Conservation (phyloP, 495 filamentous ascomycete genomes). For the Penicillium psychrofluorescens region DNA sequence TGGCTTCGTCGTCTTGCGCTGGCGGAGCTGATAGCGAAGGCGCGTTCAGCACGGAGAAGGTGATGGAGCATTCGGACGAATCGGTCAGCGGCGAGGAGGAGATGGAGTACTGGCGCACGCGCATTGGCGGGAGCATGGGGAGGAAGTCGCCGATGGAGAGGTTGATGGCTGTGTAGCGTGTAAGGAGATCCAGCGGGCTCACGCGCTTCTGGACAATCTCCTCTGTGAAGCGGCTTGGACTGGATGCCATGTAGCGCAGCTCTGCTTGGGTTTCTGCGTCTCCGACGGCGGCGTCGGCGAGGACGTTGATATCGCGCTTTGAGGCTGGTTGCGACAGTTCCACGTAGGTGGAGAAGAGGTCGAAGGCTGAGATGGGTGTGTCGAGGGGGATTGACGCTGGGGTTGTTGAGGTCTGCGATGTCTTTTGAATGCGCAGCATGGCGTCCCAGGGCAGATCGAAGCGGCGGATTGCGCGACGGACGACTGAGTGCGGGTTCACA, state of each 20-base stretch:
- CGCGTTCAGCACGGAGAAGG: slow-evolving; percentile 56
- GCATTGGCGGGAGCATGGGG: slow-evolving; percentile 64
- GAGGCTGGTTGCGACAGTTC: slow-evolving; percentile 67
- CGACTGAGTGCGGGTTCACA: slow-evolving; percentile 52
- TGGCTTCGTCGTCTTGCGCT: slow-evolving; percentile 23
- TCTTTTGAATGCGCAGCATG: slow-evolving; percentile 35
- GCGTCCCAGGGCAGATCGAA: slow-evolving; percentile 59
- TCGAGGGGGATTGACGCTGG: slow-evolving; percentile 51
- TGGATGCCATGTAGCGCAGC: slow-evolving; percentile 22
- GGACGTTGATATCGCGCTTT: slow-evolving; percentile 35
- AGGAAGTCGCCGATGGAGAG: slow-evolving; percentile 58
- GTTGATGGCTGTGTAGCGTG: slow-evolving; percentile 45
- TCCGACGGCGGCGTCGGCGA: slow-evolving; percentile 33
- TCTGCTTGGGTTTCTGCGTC: slow-evolving; percentile 23
- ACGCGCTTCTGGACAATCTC: slow-evolving; percentile 51
- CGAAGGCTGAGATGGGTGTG: slow-evolving; percentile 50
- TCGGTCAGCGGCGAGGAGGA: slow-evolving; percentile 64
- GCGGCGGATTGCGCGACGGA: slow-evolving; percentile 46
- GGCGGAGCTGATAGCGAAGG: slow-evolving; percentile 36
- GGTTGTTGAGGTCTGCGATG: slow-evolving; percentile 21
- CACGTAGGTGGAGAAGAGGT: slow-evolving; percentile 61
- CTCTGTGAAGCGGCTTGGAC: slow-evolving; percentile 34
- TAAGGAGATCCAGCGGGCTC: slow-evolving; percentile 59
- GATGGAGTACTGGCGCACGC: slow-evolving; percentile 71
- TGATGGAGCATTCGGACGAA: slow-evolving; percentile 53